Conservation (phyloP, 169 alveolate species). For the Theileria parva region DNA sequence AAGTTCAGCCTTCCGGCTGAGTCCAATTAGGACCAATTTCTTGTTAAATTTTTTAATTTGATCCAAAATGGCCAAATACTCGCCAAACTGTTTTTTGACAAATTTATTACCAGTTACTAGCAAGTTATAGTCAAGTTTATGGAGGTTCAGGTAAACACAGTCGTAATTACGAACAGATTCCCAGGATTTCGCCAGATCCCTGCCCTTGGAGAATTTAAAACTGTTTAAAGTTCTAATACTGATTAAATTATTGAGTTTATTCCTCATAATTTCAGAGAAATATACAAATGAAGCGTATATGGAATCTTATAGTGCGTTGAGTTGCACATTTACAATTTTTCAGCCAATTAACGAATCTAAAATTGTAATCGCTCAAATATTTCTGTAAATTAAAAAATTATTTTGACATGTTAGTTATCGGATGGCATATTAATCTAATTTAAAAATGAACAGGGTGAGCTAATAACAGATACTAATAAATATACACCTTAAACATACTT, state of each 20-base stretch:
- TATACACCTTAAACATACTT: background rate
- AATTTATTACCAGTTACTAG: background rate
- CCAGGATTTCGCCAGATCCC: background rate
- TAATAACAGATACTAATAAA: background rate
- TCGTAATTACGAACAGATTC: background rate
- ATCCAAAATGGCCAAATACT: constrained; percentile 20
- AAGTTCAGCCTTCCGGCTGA: constrained; percentile 32
- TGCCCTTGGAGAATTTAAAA: background rate
- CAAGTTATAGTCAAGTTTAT: background rate
- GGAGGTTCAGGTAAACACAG: background rate
- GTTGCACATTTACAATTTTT: background rate
- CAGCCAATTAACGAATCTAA: background rate
- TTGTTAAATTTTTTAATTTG: constrained; percentile 7
- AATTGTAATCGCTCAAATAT: background rate
- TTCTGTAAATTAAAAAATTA: background rate
- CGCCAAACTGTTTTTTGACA: constrained; percentile 11
- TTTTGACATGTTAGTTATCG: background rate
- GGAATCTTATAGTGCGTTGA: background rate
- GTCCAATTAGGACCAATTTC: constrained; percentile 28
- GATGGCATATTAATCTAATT: background rate
- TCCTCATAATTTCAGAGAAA: background rate
- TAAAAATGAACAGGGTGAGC: background rate
- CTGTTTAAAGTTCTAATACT: background rate
- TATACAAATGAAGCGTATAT: background rate
- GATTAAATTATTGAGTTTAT: background rate